Evolutionary conservation across 2,329 filamentous ascomycete species (phyloP), one percentile per base, ranked within the genome.

Genomic region (Leptographium wingfieldii): DNA sequence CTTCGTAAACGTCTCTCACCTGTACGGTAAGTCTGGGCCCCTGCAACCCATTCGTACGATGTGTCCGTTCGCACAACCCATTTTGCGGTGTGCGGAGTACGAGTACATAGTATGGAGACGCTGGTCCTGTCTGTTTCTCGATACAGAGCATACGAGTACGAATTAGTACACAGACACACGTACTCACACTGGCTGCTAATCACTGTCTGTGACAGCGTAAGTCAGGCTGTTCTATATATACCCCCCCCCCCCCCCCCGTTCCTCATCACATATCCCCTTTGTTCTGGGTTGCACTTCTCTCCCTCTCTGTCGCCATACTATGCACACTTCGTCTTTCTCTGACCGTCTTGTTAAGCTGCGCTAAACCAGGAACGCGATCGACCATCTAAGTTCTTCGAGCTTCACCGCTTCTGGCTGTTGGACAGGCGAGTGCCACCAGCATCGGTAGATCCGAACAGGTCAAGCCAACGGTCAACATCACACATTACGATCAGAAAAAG

Each of bases 1-100:
- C 43, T 46, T 46, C 43, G 43, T 46, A 46, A 46, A 46, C 43
- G 19, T 46, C 43, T 46, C 43, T 46, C 19, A 46, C 43, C 19
- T 46, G 16, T 46, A 46, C 43, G 43, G 43, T 46, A 46, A 52
- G 16, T 25, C 54, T 43, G 35, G 29, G 16, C 43, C 38, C 43
- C 27, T 33, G 29, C 29, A 12, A 31, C 22, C 14, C 27, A 16
- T 48, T 48, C 54, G 35, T 56, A 43, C 54, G 25, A 38, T 56
- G 49, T 33, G 49, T 52, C 29, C 40, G 31, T 25, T 27, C 53
- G 22, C 31, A 35, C 53, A 40, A 38, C 40, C n/a, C 33, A 38
- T 55, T 55, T 55, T 55, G 53, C 53, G 53, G 53, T 55, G 53
- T 55, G 53, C 53, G 53, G 49, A 52, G 53, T 22, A 22, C 22